A percentile compares a stretch with the other conserved stretches of the same genome.
These are phyloP conservation scores for Colletotrichum eleusines DNA, from an alignment of 2,329 filamentous ascomycete species.

Conservation along the genomic window DNA sequence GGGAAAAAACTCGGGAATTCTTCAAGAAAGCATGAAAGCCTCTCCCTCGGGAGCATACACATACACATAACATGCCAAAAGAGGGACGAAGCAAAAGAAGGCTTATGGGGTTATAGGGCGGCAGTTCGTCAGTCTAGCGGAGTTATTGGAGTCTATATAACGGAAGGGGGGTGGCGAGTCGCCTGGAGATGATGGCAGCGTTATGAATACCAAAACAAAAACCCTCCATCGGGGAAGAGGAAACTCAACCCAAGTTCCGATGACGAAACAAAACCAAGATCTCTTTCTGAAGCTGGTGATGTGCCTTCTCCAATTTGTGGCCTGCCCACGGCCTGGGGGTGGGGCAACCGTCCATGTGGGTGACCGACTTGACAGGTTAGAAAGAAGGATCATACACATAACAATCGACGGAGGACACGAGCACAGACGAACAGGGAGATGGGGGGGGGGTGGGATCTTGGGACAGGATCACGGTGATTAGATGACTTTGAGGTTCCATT, in stretches of 20 bases:
- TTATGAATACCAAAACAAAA: constrained; percentile 32
- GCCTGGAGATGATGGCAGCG: constrained; percentile 36
- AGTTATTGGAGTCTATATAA: constrained; percentile 38
- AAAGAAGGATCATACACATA: no score
- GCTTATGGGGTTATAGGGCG: constrained; percentile 27
- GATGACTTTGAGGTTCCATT: background rate
- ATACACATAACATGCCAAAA: background rate
- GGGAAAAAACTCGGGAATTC: constrained; percentile 2
- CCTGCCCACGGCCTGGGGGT: background rate
- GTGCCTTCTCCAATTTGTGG: background rate
- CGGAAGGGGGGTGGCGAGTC: background rate
- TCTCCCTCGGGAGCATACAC: constrained; percentile 16
- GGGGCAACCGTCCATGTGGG: no score
- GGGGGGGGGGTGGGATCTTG: no score
- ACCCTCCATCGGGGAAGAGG: constrained; percentile 5
- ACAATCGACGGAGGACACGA: no score
- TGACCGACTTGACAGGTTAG: no score
- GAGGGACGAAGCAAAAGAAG: constrained; percentile 14
- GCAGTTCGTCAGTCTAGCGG: constrained; percentile 36
- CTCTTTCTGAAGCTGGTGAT: background rate
- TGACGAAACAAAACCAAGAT: background rate
- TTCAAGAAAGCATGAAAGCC: constrained; percentile 2
- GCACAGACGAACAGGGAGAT: background rate
- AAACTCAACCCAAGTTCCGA: background rate
- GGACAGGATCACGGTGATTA: background rate